Evolutionary conservation across 306 rosid genomes (phyloP), one percentile per base, ranked within the genome.

Genomic region (Ziziphus jujuba): DNA sequence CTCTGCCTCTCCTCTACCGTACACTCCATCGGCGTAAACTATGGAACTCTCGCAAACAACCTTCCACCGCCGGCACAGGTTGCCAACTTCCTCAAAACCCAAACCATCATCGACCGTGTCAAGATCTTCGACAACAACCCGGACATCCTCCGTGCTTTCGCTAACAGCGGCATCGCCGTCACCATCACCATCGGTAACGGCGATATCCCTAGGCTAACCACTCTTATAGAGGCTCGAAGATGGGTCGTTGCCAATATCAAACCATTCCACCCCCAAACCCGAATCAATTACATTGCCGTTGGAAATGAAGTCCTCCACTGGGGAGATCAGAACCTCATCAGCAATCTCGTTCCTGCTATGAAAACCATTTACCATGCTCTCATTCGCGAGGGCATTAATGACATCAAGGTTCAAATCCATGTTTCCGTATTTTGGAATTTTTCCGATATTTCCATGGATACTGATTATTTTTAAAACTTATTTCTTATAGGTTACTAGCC

Each of bases 81-180:
- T 20, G 97, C 71, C 0, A 80, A 84, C 67, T 90, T 90, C 59
- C 56, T 93, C 5, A 84, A 81, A 63, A 81, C 96, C 2, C 69
- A 23, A 36, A 93, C 96, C 12, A 61, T 21, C 66, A 71, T 93
- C n/a, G 83, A 90, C 82, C 20, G 86, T 25, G 84, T 93, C 1
- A 93, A 93, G 84, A 75, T 93, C 85, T 93, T 76, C 75, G 97
- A 90, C 59, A 78, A 84, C 4, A 88, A 52, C 71, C 96, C 99
- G 0, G 86, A 93, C 56, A 83, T 93, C 76, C 81, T 93, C 36
- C 77, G 69, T 0, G 99, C 99, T 1, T 93, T 90, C 35, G 97
- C 99, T 2, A 78, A 77, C 36, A 74, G 69, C 5, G 93, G 93
- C 11, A 86, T 93, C 75, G 31, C 84, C 51, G 85, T 93, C 19